Evolutionary conservation across 352 stramenopile genomes (phyloP).

Genomic region (Pythium utonaiense): DNA sequence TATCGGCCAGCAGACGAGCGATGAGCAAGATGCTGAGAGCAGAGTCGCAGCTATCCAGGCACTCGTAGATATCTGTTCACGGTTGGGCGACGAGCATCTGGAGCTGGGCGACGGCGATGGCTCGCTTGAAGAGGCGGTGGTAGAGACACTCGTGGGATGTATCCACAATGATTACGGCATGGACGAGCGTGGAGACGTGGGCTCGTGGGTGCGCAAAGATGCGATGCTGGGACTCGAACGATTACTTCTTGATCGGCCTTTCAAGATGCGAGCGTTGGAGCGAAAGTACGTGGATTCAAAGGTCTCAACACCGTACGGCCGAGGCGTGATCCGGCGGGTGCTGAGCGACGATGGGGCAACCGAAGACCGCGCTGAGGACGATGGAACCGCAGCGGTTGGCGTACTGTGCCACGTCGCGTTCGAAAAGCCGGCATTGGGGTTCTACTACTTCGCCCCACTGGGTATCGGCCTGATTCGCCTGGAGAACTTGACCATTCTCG

Average conservation of each 20-base stretch:
- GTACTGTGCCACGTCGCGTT: conserved; percentile 65
- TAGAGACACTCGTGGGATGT: conserved; percentile 80
- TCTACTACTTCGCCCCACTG: conserved; percentile 68
- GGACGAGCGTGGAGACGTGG: conserved; percentile 97
- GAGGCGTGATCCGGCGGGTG: conserved; percentile 37
- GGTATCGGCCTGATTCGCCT: conserved; percentile 50
- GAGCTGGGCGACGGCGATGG: conserved; percentile 4
- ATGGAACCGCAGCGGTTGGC: conserved; percentile 22
- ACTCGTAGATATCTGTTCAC: conserved; percentile 84
- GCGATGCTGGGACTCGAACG: conserved; percentile 90
- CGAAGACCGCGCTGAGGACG: background rate
- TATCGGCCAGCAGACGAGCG: conserved; percentile 41
- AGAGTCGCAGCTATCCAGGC: conserved; percentile 91
- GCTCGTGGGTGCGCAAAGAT: conserved; percentile 95
- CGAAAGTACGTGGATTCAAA: conserved; percentile 31
- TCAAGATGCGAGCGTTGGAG: conserved; percentile 12
- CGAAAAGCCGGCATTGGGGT: conserved; percentile 50
- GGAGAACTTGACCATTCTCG: conserved; percentile 20
- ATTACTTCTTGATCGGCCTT: conserved; percentile 52
- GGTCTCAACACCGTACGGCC: conserved; percentile 38
- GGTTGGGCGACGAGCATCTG: conserved; percentile 18
- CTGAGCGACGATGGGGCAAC: conserved; percentile 15
- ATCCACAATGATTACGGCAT: conserved; percentile 94
- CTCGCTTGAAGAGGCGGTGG: conserved; percentile 48
- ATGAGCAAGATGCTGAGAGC: conserved; percentile 93